phyloP scores from a whole-genome alignment of 352 stramenopile species.

The Phytophthora capsici region DNA sequence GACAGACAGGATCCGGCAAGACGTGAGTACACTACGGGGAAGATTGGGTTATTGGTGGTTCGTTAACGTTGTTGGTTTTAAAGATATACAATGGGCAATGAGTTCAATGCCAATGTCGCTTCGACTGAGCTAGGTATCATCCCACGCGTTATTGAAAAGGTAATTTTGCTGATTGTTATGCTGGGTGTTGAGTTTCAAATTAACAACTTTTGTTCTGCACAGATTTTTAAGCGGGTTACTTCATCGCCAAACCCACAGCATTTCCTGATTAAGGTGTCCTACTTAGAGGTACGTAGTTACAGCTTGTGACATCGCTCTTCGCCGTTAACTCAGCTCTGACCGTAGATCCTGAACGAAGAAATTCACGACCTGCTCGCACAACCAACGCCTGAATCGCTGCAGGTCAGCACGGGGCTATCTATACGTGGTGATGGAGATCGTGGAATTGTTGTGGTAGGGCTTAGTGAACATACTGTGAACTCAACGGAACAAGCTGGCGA shows the following conservation, averaged over 20 bases:
- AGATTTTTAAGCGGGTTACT: slow-evolving; percentile 63
- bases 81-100: slow-evolving; percentile 96
- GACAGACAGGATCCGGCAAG: slow-evolving; percentile 92
- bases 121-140: slow-evolving; percentile 73
- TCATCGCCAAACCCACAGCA: slow-evolving; percentile 35
- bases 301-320: not conserved
- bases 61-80: slow-evolving; percentile 14
- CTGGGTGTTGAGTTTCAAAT: not conserved
- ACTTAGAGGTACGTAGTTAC: slow-evolving; percentile 55
- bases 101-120: slow-evolving; percentile 50
- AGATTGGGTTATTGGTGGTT: too few species aligned
- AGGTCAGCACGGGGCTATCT: slow-evolving; percentile 43
- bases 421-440: slow-evolving; percentile 91
- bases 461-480: slow-evolving; percentile 80
- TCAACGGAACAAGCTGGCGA: slow-evolving; percentile 50
- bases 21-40: slow-evolving; percentile 40
- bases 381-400: slow-evolving; percentile 10
- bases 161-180: slow-evolving; percentile 24
- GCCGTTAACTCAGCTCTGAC: not conserved
- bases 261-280: slow-evolving; percentile 69
- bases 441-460: slow-evolving; percentile 89
- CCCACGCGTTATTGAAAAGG: slow-evolving; percentile 75
- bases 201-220: not conserved
- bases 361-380: slow-evolving; percentile 92
- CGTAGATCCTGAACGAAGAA: slow-evolving; percentile 97